These are phyloP conservation scores for Populus ilicifolia DNA, from an alignment of 345 rosid genomes.

Conservation along the genomic window DNA sequence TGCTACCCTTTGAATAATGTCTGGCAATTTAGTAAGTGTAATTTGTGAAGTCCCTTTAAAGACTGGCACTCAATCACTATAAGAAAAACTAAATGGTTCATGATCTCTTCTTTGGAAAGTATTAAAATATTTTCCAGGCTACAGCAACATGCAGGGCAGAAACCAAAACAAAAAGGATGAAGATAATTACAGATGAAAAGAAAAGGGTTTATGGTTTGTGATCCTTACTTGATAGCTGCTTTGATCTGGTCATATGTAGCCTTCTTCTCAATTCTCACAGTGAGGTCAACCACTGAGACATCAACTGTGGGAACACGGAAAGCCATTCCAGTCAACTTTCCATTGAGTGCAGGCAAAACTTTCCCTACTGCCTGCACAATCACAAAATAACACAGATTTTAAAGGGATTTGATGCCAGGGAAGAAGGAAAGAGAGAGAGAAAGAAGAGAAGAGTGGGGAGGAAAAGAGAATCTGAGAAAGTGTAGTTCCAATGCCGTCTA, in stretches of 20 bases:
- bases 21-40: no score
- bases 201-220: background rate
- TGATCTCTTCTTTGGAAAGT: background rate
- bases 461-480: background rate
- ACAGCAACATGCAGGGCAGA: background rate
- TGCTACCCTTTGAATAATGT: background rate
- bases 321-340: constrained; percentile 68
- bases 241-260: constrained; percentile 59
- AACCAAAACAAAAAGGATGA: background rate
- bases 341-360: constrained; percentile 54
- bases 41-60: background rate
- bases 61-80: background rate
- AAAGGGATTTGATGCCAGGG: background rate
- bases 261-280: constrained; percentile 57
- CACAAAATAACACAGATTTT: background rate
- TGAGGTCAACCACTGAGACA: constrained; percentile 71
- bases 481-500: background rate
- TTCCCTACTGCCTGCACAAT: constrained; percentile 57
- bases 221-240: constrained; percentile 50
- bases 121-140: background rate
- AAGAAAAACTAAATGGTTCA: background rate
- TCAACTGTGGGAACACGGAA: constrained; percentile 74
- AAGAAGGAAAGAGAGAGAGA: background rate
- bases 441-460: background rate
- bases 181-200: background rate